A percentile compares a stretch with the other conserved stretches of the same genome.
phyloP scores from a whole-genome alignment of 2,329 filamentous ascomycete genomes.

The Aspergillus flavus region DNA sequence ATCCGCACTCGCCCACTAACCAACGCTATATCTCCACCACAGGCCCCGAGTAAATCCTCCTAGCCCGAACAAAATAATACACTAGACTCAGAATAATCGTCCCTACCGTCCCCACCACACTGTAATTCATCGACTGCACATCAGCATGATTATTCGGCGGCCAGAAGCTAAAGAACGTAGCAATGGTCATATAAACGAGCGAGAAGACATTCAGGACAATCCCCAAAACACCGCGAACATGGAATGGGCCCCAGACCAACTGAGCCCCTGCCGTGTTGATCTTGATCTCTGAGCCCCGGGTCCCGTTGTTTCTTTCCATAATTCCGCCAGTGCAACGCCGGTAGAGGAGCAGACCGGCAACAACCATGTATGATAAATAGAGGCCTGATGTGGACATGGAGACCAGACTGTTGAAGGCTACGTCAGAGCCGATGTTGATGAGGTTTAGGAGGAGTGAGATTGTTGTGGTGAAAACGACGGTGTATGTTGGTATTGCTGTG shows the following conservation, averaged over 20 bases:
- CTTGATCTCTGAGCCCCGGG: slow-evolving; percentile 3
- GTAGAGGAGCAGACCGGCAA: slow-evolving; percentile 30
- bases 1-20: background rate
- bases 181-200: slow-evolving; percentile 48
- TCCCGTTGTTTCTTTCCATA: slow-evolving; percentile 15
- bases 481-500: slow-evolving; percentile 31
- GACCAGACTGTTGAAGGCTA: slow-evolving; percentile 37
- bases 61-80: background rate
- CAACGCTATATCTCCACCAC: background rate
- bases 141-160: slow-evolving; percentile 30
- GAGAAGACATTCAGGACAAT: slow-evolving; percentile 48
- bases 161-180: slow-evolving; percentile 55
- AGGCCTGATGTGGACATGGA: slow-evolving; percentile 37
- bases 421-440: slow-evolving; percentile 37
- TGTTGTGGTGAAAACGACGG: slow-evolving; percentile 29
- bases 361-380: slow-evolving; percentile 34
- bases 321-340: slow-evolving; percentile 29
- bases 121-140: slow-evolving; percentile 1
- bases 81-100: background rate
- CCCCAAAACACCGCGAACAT: slow-evolving; percentile 35
- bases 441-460: slow-evolving; percentile 33
- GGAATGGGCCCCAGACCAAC: slow-evolving; percentile 35
- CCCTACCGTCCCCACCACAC: background rate
- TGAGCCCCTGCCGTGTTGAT: slow-evolving; percentile 30
- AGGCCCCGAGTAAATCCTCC: background rate